Evolutionary conservation across 805 yeast genomes (phyloP).

Genomic region (Hyphopichia homilentoma): DNA sequence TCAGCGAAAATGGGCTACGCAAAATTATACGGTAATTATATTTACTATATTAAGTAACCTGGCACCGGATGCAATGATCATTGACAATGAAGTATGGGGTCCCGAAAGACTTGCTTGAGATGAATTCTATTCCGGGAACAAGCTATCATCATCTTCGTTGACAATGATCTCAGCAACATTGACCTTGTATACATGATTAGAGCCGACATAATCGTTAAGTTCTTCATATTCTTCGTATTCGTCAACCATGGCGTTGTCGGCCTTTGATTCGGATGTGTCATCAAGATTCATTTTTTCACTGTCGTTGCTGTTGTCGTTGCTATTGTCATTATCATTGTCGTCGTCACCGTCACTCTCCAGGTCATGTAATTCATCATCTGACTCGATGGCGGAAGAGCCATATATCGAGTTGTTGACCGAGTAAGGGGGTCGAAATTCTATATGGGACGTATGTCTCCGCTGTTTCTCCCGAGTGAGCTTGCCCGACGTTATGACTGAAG

Average conservation of each 20-base stretch:
- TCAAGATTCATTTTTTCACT: constrained; percentile 5
- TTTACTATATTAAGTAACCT: constrained; percentile 1
- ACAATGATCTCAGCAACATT: constrained; percentile 40
- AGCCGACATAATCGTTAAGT: constrained; percentile 16
- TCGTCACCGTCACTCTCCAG: constrained; percentile 2
- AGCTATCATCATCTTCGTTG: constrained; percentile 29
- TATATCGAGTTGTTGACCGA: constrained; percentile 7
- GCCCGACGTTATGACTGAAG: background rate
- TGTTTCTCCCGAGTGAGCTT: constrained; percentile 3
- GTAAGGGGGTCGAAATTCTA: constrained; percentile 20
- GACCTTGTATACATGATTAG: constrained; percentile 28
- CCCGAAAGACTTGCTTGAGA: background rate
- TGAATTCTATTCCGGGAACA: constrained; percentile 14
- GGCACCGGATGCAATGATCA: too few relatives aligned
- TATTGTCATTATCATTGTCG: background rate
- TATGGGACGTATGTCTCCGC: constrained; percentile 30
- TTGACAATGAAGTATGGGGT: too few relatives aligned
- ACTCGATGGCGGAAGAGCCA: constrained; percentile 6
- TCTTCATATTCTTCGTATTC: constrained; percentile 19
- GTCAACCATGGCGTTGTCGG: constrained; percentile 11
- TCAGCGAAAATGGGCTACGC: too few relatives aligned
- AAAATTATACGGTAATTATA: too few relatives aligned
- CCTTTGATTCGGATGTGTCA: too few relatives aligned
- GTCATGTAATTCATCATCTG: constrained; percentile 15
- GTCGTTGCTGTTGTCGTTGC: constrained; percentile 10